Percentiles rank a stretch among this genome's conserved stretches.
Conservation (phyloP, 2,329 filamentous ascomycete species). For the Drechslerella stenobrocha region DNA sequence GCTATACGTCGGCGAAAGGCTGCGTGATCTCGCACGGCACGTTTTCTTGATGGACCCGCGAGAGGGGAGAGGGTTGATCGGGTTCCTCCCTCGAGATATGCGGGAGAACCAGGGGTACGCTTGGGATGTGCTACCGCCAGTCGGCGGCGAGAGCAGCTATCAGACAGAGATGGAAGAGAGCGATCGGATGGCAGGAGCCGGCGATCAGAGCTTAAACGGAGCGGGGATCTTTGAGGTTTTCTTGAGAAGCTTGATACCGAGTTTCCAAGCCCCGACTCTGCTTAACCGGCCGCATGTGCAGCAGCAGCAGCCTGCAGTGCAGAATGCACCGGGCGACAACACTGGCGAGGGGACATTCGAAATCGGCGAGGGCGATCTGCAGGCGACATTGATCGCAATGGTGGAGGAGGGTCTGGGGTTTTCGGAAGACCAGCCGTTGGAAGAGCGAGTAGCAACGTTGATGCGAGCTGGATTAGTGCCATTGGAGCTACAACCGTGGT, state of each 20-base stretch:
- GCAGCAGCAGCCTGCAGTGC: conserved; percentile 3
- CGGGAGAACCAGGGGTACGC: conserved; percentile 70
- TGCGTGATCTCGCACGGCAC: conserved; percentile 69
- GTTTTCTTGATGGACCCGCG: conserved; percentile 70
- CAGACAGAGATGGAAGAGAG: conserved; percentile 35
- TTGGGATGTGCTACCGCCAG: conserved; percentile 80
- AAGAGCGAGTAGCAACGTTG: conserved; percentile 13
- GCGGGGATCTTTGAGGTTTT: conserved; percentile 33
- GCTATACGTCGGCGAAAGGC: conserved; percentile 57
- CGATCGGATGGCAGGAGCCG: background rate
- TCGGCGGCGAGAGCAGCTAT: conserved; percentile 54
- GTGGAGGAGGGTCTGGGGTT: conserved; percentile 48
- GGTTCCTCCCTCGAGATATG: conserved; percentile 68
- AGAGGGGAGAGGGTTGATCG: conserved; percentile 67
- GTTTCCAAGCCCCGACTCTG: conserved; percentile 15
- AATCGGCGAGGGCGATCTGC: conserved; percentile 49
- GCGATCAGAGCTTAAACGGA: background rate
- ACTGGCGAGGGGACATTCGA: conserved; percentile 40
- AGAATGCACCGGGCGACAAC: background rate
- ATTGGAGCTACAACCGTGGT: conserved; percentile 18
- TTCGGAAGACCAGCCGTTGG: conserved; percentile 1
- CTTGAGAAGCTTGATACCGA: conserved; percentile 33
- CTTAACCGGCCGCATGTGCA: background rate
- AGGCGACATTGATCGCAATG: conserved; percentile 52
- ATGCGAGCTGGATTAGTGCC: conserved; percentile 26